Base-by-base conservation (phyloP, 257 asterid genomes). In the Jasminum sambac region DNA sequence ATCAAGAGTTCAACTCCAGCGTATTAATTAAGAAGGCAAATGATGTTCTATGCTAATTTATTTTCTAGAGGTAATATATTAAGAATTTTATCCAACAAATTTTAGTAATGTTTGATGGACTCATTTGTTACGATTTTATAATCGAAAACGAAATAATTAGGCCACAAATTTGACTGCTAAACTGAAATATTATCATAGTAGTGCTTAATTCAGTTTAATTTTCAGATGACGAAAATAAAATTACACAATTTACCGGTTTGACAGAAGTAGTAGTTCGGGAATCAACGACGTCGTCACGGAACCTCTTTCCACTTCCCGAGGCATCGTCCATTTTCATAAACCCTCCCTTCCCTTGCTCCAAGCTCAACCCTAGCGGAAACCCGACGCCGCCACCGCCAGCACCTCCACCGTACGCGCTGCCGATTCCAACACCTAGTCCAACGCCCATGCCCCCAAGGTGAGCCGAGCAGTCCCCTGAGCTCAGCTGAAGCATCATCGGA, bases 291-390 rank as follows among this genome's bases (percentile, higher is more conserved):
- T 88, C 93, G 68, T 86, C 88, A 5, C 87, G 84, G 76, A 85
- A 90, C 68, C 94, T 77, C 72, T 81, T 93, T 59, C 90, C 94
- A 71, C 86, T 78, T 64, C 85, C 89, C 36, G 88, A 83, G 21
- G 79, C 88, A 25, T 85, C 98, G 37, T 74, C 86, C 80, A 82
- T 82, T 76, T 77, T 82, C 85, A 84, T 72, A 43, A 81, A 91
- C 66, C 89, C 96, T 43, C 84, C 73, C 60, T 84, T 94, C 78
- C 96, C 93, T 40, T 87, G 96, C 59, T 95, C 99, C 74, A 89
- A 85, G 80, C 98, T 91, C 88, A 94, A 72, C 57, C 95, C 98
- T 50, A 94, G 74, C n/a, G 99, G 99, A 78, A 88, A 94, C 36
- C 89, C 86, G 9, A 55, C 34, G 11, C 82, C 88, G 0, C 86